Percentiles rank a stretch among this genome's conserved stretches.
Conservation (phyloP, 306 rosid species). For the Quillaja saponaria region DNA sequence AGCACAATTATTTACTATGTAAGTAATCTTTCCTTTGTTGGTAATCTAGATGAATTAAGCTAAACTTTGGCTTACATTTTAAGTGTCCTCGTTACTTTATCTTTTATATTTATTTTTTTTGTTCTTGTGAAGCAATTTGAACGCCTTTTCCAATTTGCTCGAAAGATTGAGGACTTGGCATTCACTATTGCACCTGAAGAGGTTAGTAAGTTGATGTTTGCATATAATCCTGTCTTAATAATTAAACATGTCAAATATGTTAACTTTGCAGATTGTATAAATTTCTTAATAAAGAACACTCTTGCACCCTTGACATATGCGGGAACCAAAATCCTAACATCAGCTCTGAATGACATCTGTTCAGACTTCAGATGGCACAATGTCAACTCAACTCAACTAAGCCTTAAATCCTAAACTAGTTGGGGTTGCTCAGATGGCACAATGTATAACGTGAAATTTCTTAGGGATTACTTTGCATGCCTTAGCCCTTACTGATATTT, state of each 20-base stretch:
- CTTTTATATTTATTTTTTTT: not conserved
- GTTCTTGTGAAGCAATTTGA: constrained; percentile 82
- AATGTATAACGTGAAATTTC: no score
- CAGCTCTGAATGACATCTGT: not conserved
- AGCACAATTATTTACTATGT: constrained; percentile 84
- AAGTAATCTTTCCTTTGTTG: constrained; percentile 38
- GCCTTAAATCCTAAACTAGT: no score
- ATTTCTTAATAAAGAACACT: not conserved
- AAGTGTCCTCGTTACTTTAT: not conserved
- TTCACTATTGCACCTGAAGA: constrained; percentile 81
- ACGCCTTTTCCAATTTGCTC: constrained; percentile 91
- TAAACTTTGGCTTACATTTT: constrained; percentile 18
- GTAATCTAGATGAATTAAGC: not conserved
- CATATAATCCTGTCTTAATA: constrained; percentile 6
- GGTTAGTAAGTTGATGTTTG: constrained; percentile 49
- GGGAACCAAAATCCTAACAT: no score
- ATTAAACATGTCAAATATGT: constrained; percentile 3
- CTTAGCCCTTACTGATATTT: no score
- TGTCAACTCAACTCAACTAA: no score
- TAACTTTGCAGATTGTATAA: constrained; percentile 18
- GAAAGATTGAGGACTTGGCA: constrained; percentile 84
- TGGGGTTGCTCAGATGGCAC: no score
- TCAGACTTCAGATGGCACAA: no score
- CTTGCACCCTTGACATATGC: no score
- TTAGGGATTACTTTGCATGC: no score